A percentile compares a stretch with the other conserved stretches of the same genome.
These are phyloP conservation scores for Adansonia grandidieri DNA, from an alignment of 441 rosid species.

Conservation along the genomic window DNA sequence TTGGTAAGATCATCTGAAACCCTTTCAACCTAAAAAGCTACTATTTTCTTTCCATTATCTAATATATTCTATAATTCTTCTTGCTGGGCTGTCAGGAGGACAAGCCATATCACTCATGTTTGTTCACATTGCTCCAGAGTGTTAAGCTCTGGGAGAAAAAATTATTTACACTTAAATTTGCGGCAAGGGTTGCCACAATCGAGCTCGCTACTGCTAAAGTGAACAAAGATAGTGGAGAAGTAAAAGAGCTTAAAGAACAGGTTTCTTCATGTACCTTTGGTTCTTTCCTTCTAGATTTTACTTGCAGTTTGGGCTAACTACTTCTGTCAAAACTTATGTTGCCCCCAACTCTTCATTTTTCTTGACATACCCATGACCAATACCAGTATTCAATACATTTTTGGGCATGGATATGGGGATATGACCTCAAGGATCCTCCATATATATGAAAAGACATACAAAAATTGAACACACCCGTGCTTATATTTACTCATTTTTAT, in stretches of 20 bases:
- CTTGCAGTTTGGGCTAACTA: too few relatives aligned
- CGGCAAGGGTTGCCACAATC: constrained; percentile 69
- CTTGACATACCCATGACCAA: too few relatives aligned
- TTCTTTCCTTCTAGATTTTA: background rate
- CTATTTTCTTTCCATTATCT: constrained; percentile 10
- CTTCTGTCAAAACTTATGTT: background rate
- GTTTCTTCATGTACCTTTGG: constrained; percentile 25
- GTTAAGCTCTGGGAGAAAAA: constrained; percentile 65
- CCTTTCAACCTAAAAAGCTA: background rate
- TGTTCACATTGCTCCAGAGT: constrained; percentile 69
- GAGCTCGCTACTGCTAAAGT: constrained; percentile 76
- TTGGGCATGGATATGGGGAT: too few relatives aligned
- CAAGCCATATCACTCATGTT: constrained; percentile 81
- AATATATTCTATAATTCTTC: background rate
- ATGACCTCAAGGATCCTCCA: too few relatives aligned
- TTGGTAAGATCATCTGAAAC: constrained; percentile 46
- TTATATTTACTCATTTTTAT: background rate
- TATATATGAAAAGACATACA: too few relatives aligned
- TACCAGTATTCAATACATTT: too few relatives aligned
- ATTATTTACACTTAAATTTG: constrained; percentile 70
- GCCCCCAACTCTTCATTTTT: background rate
- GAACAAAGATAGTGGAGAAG: constrained; percentile 65
- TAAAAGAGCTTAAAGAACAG: constrained; percentile 75
- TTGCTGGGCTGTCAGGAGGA: constrained; percentile 47
- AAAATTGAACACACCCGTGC: background rate